Percentiles rank a stretch among this genome's conserved stretches.
Conservation (phyloP, 75 land plant genomes). For the Selaginella moellendorffii region DNA sequence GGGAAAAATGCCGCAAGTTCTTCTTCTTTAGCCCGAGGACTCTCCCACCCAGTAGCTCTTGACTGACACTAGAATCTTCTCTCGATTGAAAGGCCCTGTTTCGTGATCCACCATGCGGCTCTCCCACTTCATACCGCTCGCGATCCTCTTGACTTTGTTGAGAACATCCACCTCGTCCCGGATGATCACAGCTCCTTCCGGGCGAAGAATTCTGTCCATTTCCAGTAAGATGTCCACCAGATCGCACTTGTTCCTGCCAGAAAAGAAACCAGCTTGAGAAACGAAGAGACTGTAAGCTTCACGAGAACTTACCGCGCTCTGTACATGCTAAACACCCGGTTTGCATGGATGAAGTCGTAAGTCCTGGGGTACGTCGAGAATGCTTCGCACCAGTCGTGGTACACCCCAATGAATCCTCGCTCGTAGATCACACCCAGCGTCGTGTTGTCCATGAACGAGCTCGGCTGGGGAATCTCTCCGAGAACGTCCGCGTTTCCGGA, state of each 20-base stretch:
- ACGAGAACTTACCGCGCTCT: constrained; percentile 29
- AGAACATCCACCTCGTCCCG: constrained; percentile 64
- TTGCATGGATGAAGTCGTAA: constrained; percentile 45
- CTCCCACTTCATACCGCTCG: constrained; percentile 64
- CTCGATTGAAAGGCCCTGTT: constrained; percentile 57
- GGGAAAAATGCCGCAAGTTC: no score
- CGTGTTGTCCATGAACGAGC: background rate
- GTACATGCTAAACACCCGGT: constrained; percentile 42
- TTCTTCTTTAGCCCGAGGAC: background rate
- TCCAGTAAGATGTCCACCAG: constrained; percentile 59
- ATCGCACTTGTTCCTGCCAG: constrained; percentile 58
- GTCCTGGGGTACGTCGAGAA: constrained; percentile 45
- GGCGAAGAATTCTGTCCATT: constrained; percentile 84
- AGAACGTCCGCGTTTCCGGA: constrained; percentile 24
- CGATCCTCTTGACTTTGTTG: constrained; percentile 35
- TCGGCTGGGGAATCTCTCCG: background rate
- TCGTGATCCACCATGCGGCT: constrained; percentile 65
- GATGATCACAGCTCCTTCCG: constrained; percentile 59
- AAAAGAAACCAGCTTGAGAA: no score
- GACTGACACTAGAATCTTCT: constrained; percentile 63
- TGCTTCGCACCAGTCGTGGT: constrained; percentile 93
- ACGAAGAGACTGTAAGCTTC: no score
- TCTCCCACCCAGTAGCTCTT: constrained; percentile 67
- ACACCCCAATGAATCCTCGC: constrained; percentile 80
- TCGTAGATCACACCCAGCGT: constrained; percentile 79